Evolutionary conservation across 192 early-diverging fungal genomes (phyloP).

Genomic region (Coemansia sp.): DNA sequence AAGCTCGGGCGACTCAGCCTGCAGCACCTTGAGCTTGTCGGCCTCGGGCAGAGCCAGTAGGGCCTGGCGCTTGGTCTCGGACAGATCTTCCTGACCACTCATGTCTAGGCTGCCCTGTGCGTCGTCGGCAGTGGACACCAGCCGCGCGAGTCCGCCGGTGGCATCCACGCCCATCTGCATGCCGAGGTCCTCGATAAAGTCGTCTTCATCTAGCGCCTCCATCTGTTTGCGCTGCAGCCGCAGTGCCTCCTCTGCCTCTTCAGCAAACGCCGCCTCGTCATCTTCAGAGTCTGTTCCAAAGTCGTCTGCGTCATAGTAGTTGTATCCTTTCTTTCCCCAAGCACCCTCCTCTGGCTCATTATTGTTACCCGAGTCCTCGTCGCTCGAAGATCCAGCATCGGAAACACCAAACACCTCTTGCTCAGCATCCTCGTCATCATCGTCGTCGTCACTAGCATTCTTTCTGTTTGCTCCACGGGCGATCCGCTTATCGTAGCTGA

Average conservation of each 20-base stretch:
- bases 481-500: conserved; percentile 28
- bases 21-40: conserved; percentile 63
- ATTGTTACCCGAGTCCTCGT: conserved; percentile 16
- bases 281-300: conserved; percentile 69
- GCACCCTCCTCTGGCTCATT: conserved; percentile 54
- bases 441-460: not conserved
- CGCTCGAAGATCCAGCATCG: conserved; percentile 25
- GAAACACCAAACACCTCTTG: conserved; percentile 77
- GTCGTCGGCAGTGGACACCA: conserved; percentile 26
- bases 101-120: conserved; percentile 20
- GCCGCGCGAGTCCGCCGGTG: conserved; percentile 10
- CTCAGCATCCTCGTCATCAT: conserved; percentile 62
- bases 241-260: conserved; percentile 86
- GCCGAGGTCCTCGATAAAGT: conserved; percentile 76
- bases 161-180: conserved; percentile 45
- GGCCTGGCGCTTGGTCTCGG: conserved; percentile 29
- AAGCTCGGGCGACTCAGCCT: conserved; percentile 72
- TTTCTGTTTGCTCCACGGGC: conserved; percentile 4
- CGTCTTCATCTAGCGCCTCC: conserved; percentile 75
- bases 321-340: conserved; percentile 74
- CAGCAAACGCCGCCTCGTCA: conserved; percentile 58
- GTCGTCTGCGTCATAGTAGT: conserved; percentile 87
- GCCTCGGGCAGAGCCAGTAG: conserved; percentile 54
- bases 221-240: conserved; percentile 78
- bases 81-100: conserved; percentile 24